phyloP scores from a whole-genome alignment of 202 grass and related monocot genomes.

The Thinopyrum obtusiflorum region DNA sequence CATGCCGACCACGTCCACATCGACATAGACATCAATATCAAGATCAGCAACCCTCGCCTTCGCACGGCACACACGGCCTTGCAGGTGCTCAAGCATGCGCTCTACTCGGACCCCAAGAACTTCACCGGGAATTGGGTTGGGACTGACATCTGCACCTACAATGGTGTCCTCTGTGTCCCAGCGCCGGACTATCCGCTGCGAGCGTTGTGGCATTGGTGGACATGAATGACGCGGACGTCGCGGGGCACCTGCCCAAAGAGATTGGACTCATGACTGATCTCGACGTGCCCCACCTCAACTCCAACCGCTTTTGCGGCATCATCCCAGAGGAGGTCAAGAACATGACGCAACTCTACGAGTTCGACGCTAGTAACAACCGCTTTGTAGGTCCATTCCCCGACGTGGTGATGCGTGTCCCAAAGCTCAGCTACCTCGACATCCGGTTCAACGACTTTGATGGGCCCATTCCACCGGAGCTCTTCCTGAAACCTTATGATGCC shows the following conservation, averaged over 20 bases:
- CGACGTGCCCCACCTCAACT: constrained; percentile 71
- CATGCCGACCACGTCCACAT: constrained; percentile 32
- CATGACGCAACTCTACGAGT: constrained; percentile 52
- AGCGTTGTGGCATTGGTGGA: constrained; percentile 54
- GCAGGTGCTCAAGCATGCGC: constrained; percentile 36
- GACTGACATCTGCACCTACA: constrained; percentile 58
- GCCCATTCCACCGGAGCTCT: constrained; percentile 58
- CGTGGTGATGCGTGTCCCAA: constrained; percentile 31
- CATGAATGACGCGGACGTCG: constrained; percentile 60
- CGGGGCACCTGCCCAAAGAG: constrained; percentile 52
- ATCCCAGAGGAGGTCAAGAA: constrained; percentile 54
- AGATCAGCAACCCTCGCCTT: constrained; percentile 47
- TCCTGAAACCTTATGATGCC: constrained; percentile 56
- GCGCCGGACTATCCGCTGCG: constrained; percentile 18
- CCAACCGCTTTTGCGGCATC: constrained; percentile 70
- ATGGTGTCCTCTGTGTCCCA: constrained; percentile 51
- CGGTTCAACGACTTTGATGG: constrained; percentile 75
- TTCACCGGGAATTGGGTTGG: constrained; percentile 74
- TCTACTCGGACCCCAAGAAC: constrained; percentile 69
- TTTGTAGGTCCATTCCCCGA: constrained; percentile 59
- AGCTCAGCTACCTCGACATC: constrained; percentile 63
- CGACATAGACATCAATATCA: constrained; percentile 45
- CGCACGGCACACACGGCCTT: constrained; percentile 48
- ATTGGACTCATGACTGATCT: constrained; percentile 55
- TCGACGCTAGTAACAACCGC: constrained; percentile 70